Evolutionary conservation across 2,329 filamentous ascomycete genomes (phyloP), one percentile per base, ranked within the genome.

Genomic region (Ilyonectria destructans): DNA sequence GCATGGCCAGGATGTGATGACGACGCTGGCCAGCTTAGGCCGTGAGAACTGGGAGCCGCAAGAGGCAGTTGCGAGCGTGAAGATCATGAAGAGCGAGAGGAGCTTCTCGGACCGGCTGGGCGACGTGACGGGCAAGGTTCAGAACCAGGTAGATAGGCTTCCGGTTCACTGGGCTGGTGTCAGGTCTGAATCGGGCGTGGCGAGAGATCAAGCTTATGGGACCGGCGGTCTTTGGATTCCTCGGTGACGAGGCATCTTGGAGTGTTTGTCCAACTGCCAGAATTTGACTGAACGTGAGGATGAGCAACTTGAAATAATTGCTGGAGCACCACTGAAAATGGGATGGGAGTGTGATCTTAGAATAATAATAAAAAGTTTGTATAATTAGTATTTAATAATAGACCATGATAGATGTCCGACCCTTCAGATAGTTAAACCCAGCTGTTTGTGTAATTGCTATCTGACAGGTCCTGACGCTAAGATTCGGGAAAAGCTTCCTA

Each of bases 141-240:
- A 91, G 78, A 85, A 83, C 67, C 82, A 84, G 45, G 82, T 91
- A 7, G 89, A 91, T 67, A 83, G 83, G 61, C 81, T 92, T 4
- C 90, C 90, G 2, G 72, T 91, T 52, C 89, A 92, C 75, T 82
- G 82, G 73, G 82, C 86, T 3, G 91, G 90, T 0, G 83, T 93
- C 49, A 83, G 91, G 58, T 88, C 85, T 9, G 80, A 85, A 13
- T 79, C 81, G 2, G 83, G 81, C 9, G 79, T 81, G 31, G 75
- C 85, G 75, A 83, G 83, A 70, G 89, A 92, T 70, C 82, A 81
- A 52, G 80, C 80, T 2, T 82, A 84, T 63, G 86, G 86, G 2
- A 84, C 79, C 23, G 87, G 87, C 0, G 87, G 87, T 0, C 75
- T 86, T 29, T 89, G 84, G 81, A 82, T 88, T 61, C 62, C 70